Percentiles rank a stretch among this genome's conserved stretches.
These are phyloP conservation scores for Fomes fomentarius DNA, from an alignment of 1,284 basidiomycete species.

Conservation along the genomic window DNA sequence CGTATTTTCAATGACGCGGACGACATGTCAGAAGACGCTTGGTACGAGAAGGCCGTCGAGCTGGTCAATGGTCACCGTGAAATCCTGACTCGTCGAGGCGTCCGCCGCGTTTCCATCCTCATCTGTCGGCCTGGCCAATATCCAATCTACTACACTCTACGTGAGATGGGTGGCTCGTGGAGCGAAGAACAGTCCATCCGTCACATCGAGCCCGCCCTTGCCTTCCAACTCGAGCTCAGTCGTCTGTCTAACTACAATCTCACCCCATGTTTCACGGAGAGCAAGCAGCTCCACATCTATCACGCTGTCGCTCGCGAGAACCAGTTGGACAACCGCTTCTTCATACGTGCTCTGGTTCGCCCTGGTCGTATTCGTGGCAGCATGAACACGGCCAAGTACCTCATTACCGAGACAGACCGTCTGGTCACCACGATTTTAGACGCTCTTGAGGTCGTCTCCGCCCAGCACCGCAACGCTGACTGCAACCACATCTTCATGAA, in stretches of 20 bases:
- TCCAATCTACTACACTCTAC: constrained; percentile 94
- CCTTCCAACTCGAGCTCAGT: constrained; percentile 97
- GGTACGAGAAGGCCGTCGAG: constrained; percentile 75
- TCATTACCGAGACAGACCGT: constrained; percentile 97
- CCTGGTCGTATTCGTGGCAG: constrained; percentile 91
- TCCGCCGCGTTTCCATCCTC: constrained; percentile 91
- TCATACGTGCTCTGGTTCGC: constrained; percentile 94
- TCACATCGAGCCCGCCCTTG: constrained; percentile 98
- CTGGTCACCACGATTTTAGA: constrained; percentile 95
- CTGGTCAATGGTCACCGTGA: constrained; percentile 77
- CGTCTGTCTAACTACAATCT: constrained; percentile 97
- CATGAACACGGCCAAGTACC: constrained; percentile 94
- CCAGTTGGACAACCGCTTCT: constrained; percentile 96
- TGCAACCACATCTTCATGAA: constrained; percentile 98
- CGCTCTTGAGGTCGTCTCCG: constrained; percentile 90
- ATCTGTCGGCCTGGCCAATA: constrained; percentile 93
- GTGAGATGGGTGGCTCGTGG: constrained; percentile 80
- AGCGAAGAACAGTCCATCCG: constrained; percentile 95
- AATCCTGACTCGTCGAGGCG: constrained; percentile 74
- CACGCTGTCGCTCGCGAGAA: constrained; percentile 96
- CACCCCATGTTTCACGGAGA: constrained; percentile 91
- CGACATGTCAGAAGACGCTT: constrained; percentile 78
- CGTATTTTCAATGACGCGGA: constrained; percentile 81
- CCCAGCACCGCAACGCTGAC: constrained; percentile 87
- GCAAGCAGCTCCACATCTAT: constrained; percentile 97